Evolutionary conservation across 2,329 filamentous ascomycete genomes (phyloP).

Genomic region (Ophidiomyces ophidiicola): DNA sequence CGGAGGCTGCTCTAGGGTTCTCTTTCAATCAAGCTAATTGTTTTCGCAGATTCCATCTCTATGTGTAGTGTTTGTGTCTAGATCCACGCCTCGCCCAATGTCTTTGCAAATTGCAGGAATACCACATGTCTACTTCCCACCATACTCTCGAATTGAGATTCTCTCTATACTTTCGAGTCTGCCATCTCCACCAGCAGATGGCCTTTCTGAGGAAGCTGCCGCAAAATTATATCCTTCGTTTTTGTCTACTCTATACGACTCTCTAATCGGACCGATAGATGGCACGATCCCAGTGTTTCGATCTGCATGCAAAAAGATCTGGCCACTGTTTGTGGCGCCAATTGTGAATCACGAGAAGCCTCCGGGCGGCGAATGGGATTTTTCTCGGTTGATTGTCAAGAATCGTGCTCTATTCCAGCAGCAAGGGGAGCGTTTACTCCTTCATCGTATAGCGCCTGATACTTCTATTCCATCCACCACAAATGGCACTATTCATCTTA

Average conservation of each 20-base stretch:
- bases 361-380: conserved; percentile 55
- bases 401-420: conserved; percentile 36
- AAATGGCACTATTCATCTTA: conserved; percentile 8
- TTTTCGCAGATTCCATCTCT: conserved; percentile 59
- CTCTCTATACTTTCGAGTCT: conserved; percentile 59
- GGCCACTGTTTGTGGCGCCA: conserved; percentile 73
- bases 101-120: conserved; percentile 58
- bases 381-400: conserved; percentile 62
- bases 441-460: conserved; percentile 29
- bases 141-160: conserved; percentile 71
- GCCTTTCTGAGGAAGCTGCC: conserved; percentile 21
- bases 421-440: conserved; percentile 34
- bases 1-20: conserved; percentile 3
- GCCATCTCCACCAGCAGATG: conserved; percentile 32
- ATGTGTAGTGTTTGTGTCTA: conserved; percentile 64
- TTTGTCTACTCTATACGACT: conserved; percentile 73
- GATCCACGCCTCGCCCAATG: conserved; percentile 51
- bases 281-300: conserved; percentile 65
- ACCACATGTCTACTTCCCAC: conserved; percentile 68
- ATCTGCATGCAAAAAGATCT: conserved; percentile 59
- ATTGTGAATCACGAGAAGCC: conserved; percentile 54
- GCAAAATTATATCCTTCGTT: conserved; percentile 50
- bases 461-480: conserved; percentile 7
- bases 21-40: background rate
- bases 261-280: conserved; percentile 66